phyloP scores from a whole-genome alignment of 257 asterid genomes.

The Scutellaria baicalensis region DNA sequence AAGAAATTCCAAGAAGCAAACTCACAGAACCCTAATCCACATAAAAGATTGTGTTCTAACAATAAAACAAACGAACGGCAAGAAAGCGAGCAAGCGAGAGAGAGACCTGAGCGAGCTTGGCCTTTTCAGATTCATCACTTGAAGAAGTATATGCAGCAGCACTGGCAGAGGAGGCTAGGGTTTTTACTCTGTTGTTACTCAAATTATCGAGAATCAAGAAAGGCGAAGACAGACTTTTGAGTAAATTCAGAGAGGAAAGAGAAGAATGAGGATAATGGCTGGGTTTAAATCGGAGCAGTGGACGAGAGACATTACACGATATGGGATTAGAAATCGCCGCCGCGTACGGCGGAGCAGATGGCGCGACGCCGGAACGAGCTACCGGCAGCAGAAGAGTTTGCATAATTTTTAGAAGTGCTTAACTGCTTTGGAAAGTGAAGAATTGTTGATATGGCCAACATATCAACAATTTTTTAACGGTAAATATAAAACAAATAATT shows the following conservation, averaged over 20 bases:
- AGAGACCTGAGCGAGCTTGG: constrained; percentile 84
- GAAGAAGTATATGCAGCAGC: constrained; percentile 45
- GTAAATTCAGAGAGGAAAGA: constrained; percentile 28
- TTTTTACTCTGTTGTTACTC: constrained; percentile 18
- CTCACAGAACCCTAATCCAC: neutral
- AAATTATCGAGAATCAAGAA: constrained; percentile 19
- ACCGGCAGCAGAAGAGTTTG: constrained; percentile 80
- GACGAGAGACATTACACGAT: constrained; percentile 8
- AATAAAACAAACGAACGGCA: neutral
- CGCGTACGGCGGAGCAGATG: constrained; percentile 25
- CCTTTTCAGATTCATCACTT: constrained; percentile 63
- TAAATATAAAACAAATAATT: neutral
- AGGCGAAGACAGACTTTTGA: constrained; percentile 28
- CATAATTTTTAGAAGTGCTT: constrained; percentile 32
- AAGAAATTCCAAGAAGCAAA: neutral
- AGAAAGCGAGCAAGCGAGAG: neutral
- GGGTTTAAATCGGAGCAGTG: constrained; percentile 15
- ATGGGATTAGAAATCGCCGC: constrained; percentile 17
- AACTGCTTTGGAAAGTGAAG: constrained; percentile 4
- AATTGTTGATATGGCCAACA: neutral
- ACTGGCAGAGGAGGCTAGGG: constrained; percentile 40
- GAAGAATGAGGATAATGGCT: constrained; percentile 27
- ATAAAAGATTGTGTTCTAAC: neutral
- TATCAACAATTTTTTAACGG: neutral
- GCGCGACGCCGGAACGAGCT: constrained; percentile 52